Conservation (phyloP, 2,329 filamentous ascomycete species). For the Dothistroma septosporum region DNA sequence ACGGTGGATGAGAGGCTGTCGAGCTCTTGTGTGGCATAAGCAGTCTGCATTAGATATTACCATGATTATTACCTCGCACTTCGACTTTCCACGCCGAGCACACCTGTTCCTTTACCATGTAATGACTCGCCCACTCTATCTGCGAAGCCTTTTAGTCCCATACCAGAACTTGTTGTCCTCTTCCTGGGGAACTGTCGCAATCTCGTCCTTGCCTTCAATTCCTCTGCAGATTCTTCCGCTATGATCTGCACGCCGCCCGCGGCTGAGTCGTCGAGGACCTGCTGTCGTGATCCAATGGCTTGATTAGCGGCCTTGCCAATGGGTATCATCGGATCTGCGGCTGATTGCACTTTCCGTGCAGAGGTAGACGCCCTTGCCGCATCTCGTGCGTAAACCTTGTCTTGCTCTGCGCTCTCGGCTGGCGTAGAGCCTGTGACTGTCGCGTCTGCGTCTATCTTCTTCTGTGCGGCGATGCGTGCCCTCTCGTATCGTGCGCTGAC, state of each 20-base stretch:
- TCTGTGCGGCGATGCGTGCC: slow-evolving; percentile 53
- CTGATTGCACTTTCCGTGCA: slow-evolving; percentile 19
- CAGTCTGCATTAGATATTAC: slow-evolving; percentile 8
- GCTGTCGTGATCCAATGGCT: slow-evolving; percentile 39
- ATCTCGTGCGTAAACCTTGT: slow-evolving; percentile 28
- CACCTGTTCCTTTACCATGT: slow-evolving; percentile 44
- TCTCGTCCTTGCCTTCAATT: slow-evolving; percentile 30
- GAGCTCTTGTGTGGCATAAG: slow-evolving; percentile 19
- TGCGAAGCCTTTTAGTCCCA: slow-evolving; percentile 40
- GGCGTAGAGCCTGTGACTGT: slow-evolving; percentile 15
- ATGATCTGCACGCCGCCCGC: slow-evolving; percentile 37
- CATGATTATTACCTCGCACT: slow-evolving; percentile 17
- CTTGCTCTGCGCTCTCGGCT: slow-evolving; percentile 15
- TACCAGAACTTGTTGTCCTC: slow-evolving; percentile 36
- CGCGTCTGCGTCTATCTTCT: slow-evolving; percentile 50
- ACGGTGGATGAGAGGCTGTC: no score
- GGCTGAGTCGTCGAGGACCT: slow-evolving; percentile 38
- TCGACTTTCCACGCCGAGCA: slow-evolving; percentile 42
- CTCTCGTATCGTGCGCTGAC: slow-evolving; percentile 57
- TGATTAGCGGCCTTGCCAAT: slow-evolving; percentile 39
- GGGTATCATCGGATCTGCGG: slow-evolving; percentile 28
- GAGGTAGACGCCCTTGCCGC: slow-evolving; percentile 20
- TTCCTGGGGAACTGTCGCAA: slow-evolving; percentile 39
- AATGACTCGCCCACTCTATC: slow-evolving; percentile 46
- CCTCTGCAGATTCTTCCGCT: slow-evolving; percentile 40